These are phyloP conservation scores for Candida vaughaniae DNA, from an alignment of 805 yeast species.

Conservation along the genomic window DNA sequence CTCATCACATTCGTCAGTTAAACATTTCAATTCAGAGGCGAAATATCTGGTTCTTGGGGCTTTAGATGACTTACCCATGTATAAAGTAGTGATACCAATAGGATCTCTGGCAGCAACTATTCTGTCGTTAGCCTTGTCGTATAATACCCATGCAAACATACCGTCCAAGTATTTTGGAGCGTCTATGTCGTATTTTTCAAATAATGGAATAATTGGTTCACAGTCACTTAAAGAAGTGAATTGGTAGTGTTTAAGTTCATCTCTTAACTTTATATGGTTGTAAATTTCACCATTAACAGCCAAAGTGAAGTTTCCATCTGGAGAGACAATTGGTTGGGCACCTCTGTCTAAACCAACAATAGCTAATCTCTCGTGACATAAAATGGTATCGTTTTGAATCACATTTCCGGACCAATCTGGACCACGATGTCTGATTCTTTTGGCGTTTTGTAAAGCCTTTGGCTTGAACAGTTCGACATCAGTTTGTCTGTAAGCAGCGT, in stretches of 20 bases:
- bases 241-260: slow-evolving; percentile 65
- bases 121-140: slow-evolving; percentile 82
- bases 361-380: slow-evolving; percentile 95
- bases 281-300: slow-evolving; percentile 98
- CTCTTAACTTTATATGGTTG: slow-evolving; percentile 90
- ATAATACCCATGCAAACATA: slow-evolving; percentile 94
- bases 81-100: slow-evolving; percentile 92
- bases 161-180: slow-evolving; percentile 95
- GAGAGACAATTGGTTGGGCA: slow-evolving; percentile 92
- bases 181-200: slow-evolving; percentile 80
- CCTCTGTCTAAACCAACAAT: slow-evolving; percentile 97
- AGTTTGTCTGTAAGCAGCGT: slow-evolving; percentile 83
- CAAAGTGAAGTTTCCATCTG: slow-evolving; percentile 68
- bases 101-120: slow-evolving; percentile 98
- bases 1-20: slow-evolving; percentile 91
- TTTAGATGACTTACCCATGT: slow-evolving; percentile 81
- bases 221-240: slow-evolving; percentile 91
- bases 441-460: slow-evolving; percentile 85
- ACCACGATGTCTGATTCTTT: slow-evolving; percentile 96
- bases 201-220: slow-evolving; percentile 95
- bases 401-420: slow-evolving; percentile 98
- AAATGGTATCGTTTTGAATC: slow-evolving; percentile 72
- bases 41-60: slow-evolving; percentile 79
- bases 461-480: slow-evolving; percentile 79
- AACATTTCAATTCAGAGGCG: slow-evolving; percentile 92